Conservation (phyloP, 176 grass and related monocot genomes). For the Oryza officinalis region DNA sequence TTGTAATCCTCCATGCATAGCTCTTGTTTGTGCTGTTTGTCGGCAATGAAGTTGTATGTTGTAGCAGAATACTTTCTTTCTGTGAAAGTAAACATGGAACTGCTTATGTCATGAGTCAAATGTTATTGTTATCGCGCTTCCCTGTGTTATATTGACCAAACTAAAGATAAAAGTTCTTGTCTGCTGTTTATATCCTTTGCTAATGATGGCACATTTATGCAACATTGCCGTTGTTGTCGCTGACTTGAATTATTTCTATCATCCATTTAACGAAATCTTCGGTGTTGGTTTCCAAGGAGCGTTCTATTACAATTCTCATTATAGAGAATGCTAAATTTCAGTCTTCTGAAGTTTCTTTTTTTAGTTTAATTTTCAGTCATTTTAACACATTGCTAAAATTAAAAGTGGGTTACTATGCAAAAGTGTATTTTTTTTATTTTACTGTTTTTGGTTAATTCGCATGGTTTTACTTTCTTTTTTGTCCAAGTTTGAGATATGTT, state of each 20-base stretch:
- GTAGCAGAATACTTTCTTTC: constrained; percentile 42
- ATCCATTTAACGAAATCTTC: not conserved
- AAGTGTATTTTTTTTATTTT: not conserved
- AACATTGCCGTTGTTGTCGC: not conserved
- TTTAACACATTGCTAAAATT: too few relatives aligned
- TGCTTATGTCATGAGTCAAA: constrained; percentile 37
- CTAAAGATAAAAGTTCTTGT: not conserved
- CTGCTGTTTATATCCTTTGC: not conserved
- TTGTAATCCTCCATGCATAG: constrained; percentile 50
- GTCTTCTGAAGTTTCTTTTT: not conserved
- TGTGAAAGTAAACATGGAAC: constrained; percentile 42
- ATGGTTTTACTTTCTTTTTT: not conserved
- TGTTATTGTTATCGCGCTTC: not conserved
- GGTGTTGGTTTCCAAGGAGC: not conserved
- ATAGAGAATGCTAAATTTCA: not conserved
- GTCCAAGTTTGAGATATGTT: not conserved
- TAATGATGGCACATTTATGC: not conserved
- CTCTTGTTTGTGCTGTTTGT: constrained; percentile 37
- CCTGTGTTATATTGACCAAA: not conserved
- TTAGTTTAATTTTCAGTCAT: not conserved
- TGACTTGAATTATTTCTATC: not conserved
- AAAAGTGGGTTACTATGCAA: too few relatives aligned
- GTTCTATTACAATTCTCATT: too few relatives aligned
- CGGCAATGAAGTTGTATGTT: constrained; percentile 41
- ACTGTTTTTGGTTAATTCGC: not conserved